A percentile compares a stretch with the other conserved stretches of the same genome.
Conservation (phyloP, 1,284 basidiomycete species). For the Paramarasmius palmivorus region DNA sequence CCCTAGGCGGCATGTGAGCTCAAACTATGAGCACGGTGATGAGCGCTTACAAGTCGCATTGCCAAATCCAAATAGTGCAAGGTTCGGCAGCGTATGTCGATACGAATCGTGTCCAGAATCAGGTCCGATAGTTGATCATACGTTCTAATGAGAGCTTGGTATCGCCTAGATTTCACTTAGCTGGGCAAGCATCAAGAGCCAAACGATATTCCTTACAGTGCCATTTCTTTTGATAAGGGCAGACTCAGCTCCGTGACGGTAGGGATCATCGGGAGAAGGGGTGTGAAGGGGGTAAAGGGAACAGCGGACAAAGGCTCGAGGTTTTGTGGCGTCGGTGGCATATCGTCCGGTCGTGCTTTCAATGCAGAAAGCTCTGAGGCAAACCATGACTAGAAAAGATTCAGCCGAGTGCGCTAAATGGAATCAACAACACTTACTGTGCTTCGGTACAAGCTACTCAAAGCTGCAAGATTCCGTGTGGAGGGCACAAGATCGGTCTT, state of each 20-base stretch:
- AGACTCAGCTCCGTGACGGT: slow-evolving; percentile 58
- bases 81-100: slow-evolving; percentile 86
- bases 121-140: slow-evolving; percentile 88
- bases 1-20: slow-evolving; percentile 51
- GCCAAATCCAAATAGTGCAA: slow-evolving; percentile 84
- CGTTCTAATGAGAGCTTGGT: slow-evolving; percentile 86
- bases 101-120: slow-evolving; percentile 86
- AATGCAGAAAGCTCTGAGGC: slow-evolving; percentile 65
- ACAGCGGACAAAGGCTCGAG: slow-evolving; percentile 50
- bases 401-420: background rate
- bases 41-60: slow-evolving; percentile 61
- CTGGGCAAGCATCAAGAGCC: background rate
- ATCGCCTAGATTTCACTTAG: slow-evolving; percentile 58
- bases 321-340: slow-evolving; percentile 47
- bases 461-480: slow-evolving; percentile 70
- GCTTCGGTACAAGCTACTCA: slow-evolving; percentile 85
- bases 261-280: slow-evolving; percentile 35
- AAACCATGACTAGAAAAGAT: slow-evolving; percentile 72
- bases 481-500: slow-evolving; percentile 78
- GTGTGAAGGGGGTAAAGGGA: slow-evolving; percentile 50
- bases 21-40: background rate
- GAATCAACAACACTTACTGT: slow-evolving; percentile 56
- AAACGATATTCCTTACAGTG: slow-evolving; percentile 56
- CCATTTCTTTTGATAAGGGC: slow-evolving; percentile 86
- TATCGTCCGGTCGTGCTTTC: slow-evolving; percentile 61